phyloP scores from a whole-genome alignment of 1,284 basidiomycete genomes.

The Boletellus sp. region DNA sequence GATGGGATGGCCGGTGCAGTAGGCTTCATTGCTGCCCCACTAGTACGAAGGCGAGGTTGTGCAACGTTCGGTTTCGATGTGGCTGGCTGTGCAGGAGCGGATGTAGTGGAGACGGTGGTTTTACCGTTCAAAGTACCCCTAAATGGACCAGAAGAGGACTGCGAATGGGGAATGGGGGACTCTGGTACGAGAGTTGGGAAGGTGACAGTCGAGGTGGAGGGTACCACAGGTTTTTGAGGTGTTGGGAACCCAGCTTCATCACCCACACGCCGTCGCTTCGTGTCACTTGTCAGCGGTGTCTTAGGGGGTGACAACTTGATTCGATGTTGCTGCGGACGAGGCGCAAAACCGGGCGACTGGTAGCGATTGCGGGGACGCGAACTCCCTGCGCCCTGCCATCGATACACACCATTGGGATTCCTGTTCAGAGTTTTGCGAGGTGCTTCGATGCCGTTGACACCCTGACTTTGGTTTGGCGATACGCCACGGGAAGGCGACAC shows the following conservation, averaged over 20 bases:
- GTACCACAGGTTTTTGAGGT: constrained; percentile 26
- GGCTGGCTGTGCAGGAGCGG: constrained; percentile 14
- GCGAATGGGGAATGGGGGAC: constrained; percentile 8
- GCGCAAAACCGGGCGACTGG: constrained; percentile 63
- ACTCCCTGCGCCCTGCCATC: constrained; percentile 67
- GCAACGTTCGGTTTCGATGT: constrained; percentile 33
- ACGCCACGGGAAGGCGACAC: constrained; percentile 42
- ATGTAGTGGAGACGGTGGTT: constrained; percentile 19
- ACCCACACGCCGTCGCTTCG: constrained; percentile 58
- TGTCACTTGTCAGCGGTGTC: constrained; percentile 42
- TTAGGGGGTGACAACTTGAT: constrained; percentile 40
- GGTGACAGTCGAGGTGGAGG: constrained; percentile 25
- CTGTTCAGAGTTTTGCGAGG: constrained; percentile 52
- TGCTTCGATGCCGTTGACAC: constrained; percentile 18
- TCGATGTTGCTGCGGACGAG: constrained; percentile 38
- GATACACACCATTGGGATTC: constrained; percentile 68
- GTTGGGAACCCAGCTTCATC: constrained; percentile 38
- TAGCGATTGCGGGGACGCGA: constrained; percentile 62
- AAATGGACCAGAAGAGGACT: constrained; percentile 6
- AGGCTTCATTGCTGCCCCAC: constrained; percentile 42
- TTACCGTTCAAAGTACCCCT: constrained; percentile 24
- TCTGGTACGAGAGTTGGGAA: constrained; percentile 19
- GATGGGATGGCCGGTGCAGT: constrained; percentile 62
- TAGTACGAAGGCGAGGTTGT: constrained; percentile 41
- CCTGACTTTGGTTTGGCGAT: constrained; percentile 35